phyloP scores from a whole-genome alignment of 768 basidiomycete species.

The Leccinum subgranulosum region DNA sequence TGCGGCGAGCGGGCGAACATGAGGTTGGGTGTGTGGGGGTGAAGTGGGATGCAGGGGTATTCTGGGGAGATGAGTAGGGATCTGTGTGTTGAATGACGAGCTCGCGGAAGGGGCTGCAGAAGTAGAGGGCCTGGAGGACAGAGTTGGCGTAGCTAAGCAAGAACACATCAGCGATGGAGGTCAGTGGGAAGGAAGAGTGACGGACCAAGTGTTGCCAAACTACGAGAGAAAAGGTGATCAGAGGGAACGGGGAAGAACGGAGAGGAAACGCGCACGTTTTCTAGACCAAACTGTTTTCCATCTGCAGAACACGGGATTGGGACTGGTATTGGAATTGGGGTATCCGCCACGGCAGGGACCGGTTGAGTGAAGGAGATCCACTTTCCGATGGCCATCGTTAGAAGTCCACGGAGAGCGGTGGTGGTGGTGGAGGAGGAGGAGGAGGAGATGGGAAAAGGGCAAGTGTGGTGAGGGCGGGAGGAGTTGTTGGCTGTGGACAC shows the following conservation, averaged over 20 bases:
- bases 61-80: slow-evolving; percentile 39
- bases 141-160: slow-evolving; percentile 88
- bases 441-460: background rate
- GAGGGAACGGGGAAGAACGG: slow-evolving; percentile 2
- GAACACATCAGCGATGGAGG: slow-evolving; percentile 17
- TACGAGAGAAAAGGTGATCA: slow-evolving; percentile 30
- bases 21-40: slow-evolving; percentile 19
- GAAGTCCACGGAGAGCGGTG: background rate
- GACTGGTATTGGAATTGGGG: slow-evolving; percentile 27
- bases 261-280: slow-evolving; percentile 71
- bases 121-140: slow-evolving; percentile 96
- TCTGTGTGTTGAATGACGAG: slow-evolving; percentile 74
- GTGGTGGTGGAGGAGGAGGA: background rate
- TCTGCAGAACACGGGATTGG: slow-evolving; percentile 54
- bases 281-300: slow-evolving; percentile 90
- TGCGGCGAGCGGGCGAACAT: slow-evolving; percentile 45
- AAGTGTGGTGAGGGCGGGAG: background rate
- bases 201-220: slow-evolving; percentile 97
- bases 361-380: slow-evolving; percentile 36
- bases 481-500: background rate
- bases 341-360: slow-evolving; percentile 21
- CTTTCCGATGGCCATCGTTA: slow-evolving; percentile 37
- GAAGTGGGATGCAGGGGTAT: slow-evolving; percentile 28
- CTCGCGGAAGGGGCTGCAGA: slow-evolving; percentile 89
- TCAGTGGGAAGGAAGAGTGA: slow-evolving; percentile 3